Conservation (phyloP, 2,329 filamentous ascomycete species). For the Sporothrix curviconia region DNA sequence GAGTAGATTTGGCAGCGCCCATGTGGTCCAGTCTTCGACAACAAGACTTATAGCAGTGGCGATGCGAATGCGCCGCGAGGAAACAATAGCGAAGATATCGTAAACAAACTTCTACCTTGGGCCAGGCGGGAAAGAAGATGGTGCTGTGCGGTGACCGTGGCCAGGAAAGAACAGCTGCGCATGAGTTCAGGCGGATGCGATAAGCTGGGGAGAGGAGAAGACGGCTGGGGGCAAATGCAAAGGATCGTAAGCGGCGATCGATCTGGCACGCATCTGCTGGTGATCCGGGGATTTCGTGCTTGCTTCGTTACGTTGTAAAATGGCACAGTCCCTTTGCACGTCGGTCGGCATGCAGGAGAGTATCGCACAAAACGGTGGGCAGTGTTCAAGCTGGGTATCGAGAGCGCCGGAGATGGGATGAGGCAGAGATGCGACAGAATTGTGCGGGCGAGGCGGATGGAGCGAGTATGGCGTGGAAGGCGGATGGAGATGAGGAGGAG, state of each 20-base stretch:
- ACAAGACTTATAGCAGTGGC: not conserved
- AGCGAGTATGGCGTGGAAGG: not conserved
- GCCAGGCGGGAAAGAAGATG: not conserved
- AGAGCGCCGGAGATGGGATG: not conserved
- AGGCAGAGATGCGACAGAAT: not conserved
- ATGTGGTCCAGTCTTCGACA: slow-evolving; percentile 12
- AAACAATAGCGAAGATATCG: too few relatives aligned
- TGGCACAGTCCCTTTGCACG: not conserved
- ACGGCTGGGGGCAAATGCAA: not conserved
- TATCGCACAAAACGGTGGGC: slow-evolving; percentile 1
- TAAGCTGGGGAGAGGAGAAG: not conserved
- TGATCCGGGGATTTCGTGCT: not conserved
- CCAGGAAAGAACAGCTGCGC: not conserved
- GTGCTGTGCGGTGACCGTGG: not conserved
- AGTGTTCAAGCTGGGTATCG: not conserved
- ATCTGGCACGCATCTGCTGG: not conserved
- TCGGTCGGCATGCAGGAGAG: not conserved
- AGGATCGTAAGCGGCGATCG: not conserved
- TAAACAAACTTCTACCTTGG: too few relatives aligned
- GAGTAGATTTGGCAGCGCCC: slow-evolving; percentile 20
- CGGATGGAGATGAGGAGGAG: not conserved
- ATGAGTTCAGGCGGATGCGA: not conserved
- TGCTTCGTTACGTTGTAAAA: not conserved
- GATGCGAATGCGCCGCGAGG: not conserved
- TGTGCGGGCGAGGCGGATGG: not conserved